Evolutionary conservation across 768 basidiomycete species (phyloP), one percentile per base, ranked within the genome.

Genomic region (Porphyrellus cyaneotinctus): DNA sequence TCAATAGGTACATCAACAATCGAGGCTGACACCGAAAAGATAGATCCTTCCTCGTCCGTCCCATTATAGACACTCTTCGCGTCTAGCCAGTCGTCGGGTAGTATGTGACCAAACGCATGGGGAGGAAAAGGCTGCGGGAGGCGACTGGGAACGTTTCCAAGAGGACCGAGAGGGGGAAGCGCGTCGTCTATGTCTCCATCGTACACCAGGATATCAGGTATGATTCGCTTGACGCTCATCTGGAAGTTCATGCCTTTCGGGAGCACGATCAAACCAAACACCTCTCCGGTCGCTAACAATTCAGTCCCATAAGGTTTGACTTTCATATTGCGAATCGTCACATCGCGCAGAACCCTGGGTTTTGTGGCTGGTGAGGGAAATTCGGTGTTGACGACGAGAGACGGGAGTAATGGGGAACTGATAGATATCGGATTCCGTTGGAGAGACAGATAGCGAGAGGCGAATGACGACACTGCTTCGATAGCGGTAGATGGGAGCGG

Each of bases 151-250:
- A 77, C 73, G 18, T 70, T 64, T 36, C 65, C 68, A 0, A 60
- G 36, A 51, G 43, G 13, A 9, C 35, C 37, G 2, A 51, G 43
- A 10, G 57, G 36, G 4, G 50, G 26, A 32, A 54, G 58, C 4
- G 39, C 35, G 1, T 74, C 68, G 7, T 82, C 79, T 0, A 80
- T 76, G 20, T 82, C 80, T 3, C 90, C 90, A 57, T 93, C 90
- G 52, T 81, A 91, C 6, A 92, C 77, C 7, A 91, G 67, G 24
- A 87, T 83, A 63, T 93, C 90, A 0, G 90, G 88, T 51, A 87
- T 74, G 24, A 91, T 79, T 38, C 74, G 77, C 8, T 72, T 77
- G 18, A 91, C 83, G 38, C 83, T 72, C 46, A 91, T 66, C n/a
- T 72, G 74, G 24, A 90, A 70, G 49, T 87, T 68, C 68, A 93